Base-by-base conservation (phyloP, 75 land plant species). In the Pinus taeda region DNA sequence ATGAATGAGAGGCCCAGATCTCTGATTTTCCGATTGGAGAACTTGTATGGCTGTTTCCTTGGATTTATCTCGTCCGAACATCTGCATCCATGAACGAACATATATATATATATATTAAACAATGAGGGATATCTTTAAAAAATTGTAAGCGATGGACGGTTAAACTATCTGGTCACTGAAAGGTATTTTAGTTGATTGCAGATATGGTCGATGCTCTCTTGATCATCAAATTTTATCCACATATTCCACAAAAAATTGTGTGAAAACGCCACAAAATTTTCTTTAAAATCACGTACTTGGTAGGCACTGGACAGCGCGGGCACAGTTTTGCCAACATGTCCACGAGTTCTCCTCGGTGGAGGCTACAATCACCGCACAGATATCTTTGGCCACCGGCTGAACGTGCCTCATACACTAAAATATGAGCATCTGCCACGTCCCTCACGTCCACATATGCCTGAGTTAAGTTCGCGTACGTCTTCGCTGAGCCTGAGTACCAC, bases 371-470 rank as follows among this genome's bases (percentile, higher is more conserved):
- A 26, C 60, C 83, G 59, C 85, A 83, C 1, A 83, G 57, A 66
- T 83, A 83, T 20, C 82, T 90, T 1, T 94, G 80, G 36, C 98
- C 95, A 11, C 77, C 53, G 6, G 98, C 98, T 1, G 75, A 58
- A 4, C 91, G 87, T 2, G 79, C 74, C 78, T 92, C 98, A 73
- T 71, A 95, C 9, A 88, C 86, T 18, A 92, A 78, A 12, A 92
- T 77, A 67, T 92, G 95, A 9, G 98, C 93, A 42, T 65, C 69
- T 6, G 93, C 98, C 57, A 88, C 93, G 71, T 95, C 95, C 57
- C 80, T 82, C 56, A 95, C 98, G 71, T 93, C 81, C 13, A 95
- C 93, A 60, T 90, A 93, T 5, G 89, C 96, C 59, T 89, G 92
- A 17, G 85, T 83, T 1, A 86, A 74, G 66, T 95, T 91, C 62